A percentile compares a stretch with the other conserved stretches of the same genome.
phyloP scores from a whole-genome alignment of 129 eudicot genomes.

The Helichrysum umbraculigerum region DNA sequence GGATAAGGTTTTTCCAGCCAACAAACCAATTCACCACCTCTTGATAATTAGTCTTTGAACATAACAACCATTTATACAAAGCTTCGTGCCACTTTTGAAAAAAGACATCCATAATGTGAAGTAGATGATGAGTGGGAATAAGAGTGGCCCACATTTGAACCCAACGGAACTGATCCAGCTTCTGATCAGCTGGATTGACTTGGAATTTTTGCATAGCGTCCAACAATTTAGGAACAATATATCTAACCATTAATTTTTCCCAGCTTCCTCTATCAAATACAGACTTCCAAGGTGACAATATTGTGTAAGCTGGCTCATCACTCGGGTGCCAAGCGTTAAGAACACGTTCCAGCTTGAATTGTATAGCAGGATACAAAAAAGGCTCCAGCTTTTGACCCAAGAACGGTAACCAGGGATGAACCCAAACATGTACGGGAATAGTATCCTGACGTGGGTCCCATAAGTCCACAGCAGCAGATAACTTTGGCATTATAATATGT shows the following conservation, averaged over 20 bases:
- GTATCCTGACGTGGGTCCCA: conserved; percentile 81
- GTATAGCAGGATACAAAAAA: conserved; percentile 42
- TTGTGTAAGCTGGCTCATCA: conserved; percentile 51
- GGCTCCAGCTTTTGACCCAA: conserved; percentile 50
- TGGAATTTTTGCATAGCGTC: conserved; percentile 52
- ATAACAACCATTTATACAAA: conserved; percentile 54
- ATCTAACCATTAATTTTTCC: conserved; percentile 66
- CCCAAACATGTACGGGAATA: conserved; percentile 70
- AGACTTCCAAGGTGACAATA: conserved; percentile 65
- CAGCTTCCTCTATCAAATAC: conserved; percentile 65
- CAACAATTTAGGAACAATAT: conserved; percentile 53
- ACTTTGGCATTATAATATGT: conserved; percentile 52
- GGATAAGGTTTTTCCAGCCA: conserved; percentile 59
- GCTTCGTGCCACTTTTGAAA: conserved; percentile 68
- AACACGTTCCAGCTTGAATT: conserved; percentile 43
- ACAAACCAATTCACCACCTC: conserved; percentile 55
- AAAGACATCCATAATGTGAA: conserved; percentile 59
- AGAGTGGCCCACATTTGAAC: conserved; percentile 52
- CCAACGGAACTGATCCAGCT: conserved; percentile 55
- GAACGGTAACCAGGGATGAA: conserved; percentile 74
- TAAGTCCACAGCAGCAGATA: conserved; percentile 58
- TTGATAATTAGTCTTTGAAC: conserved; percentile 45
- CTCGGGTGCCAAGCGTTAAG: conserved; percentile 69
- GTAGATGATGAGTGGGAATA: conserved; percentile 55
- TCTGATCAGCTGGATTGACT: conserved; percentile 63